Evolutionary conservation across 1,139 yeast species (phyloP).

Genomic region (Suhomyces atakaporum): DNA sequence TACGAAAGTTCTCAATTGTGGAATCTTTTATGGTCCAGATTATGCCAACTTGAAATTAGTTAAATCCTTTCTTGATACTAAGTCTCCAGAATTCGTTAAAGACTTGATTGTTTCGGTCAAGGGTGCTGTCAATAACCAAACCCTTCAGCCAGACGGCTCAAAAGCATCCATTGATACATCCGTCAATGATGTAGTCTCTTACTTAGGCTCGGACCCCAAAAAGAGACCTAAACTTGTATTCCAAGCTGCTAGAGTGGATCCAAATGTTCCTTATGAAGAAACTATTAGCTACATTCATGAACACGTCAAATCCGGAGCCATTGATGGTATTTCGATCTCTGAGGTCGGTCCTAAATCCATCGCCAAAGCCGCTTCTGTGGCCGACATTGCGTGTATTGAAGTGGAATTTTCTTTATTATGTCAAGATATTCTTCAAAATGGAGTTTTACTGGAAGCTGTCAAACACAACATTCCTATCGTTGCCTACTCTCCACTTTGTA

Average conservation of each 20-base stretch:
- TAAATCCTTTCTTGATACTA: constrained; percentile 52
- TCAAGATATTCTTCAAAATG: constrained; percentile 60
- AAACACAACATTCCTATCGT: constrained; percentile 58
- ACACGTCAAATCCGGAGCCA: constrained; percentile 53
- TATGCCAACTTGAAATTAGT: constrained; percentile 51
- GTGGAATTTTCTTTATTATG: constrained; percentile 71
- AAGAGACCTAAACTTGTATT: constrained; percentile 50
- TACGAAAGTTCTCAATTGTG: constrained; percentile 65
- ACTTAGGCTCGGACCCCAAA: constrained; percentile 45
- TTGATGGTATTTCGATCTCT: constrained; percentile 69
- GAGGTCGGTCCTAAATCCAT: constrained; percentile 69
- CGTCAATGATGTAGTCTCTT: constrained; percentile 49
- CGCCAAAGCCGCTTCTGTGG: constrained; percentile 48
- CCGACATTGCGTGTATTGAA: constrained; percentile 68
- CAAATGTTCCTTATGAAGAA: constrained; percentile 47
- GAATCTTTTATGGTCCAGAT: constrained; percentile 73
- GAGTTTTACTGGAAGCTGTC: constrained; percentile 57
- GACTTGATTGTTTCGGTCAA: constrained; percentile 59
- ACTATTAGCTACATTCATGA: constrained; percentile 53
- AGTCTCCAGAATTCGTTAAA: constrained; percentile 56
- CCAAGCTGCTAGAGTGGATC: constrained; percentile 71
- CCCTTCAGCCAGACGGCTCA: constrained; percentile 50
- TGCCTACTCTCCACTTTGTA: constrained; percentile 82
- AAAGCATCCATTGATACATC: constrained; percentile 50
- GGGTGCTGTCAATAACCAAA: constrained; percentile 51